These are phyloP conservation scores for Stachybotrys chlorohalonatus DNA, from an alignment of 2,329 filamentous ascomycete species.

Conservation along the genomic window DNA sequence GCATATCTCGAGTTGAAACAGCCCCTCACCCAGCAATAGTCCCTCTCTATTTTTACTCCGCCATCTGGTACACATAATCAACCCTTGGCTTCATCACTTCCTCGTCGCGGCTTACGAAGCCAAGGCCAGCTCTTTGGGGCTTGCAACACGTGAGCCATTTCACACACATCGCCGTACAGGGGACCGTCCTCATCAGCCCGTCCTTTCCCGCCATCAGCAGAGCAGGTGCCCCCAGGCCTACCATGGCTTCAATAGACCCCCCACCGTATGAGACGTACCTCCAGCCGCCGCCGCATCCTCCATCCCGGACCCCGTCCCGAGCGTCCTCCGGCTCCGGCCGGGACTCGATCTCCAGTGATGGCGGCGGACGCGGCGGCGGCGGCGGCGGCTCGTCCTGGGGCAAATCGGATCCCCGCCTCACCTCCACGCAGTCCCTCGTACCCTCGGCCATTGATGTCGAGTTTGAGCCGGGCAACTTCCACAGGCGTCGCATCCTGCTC, in stretches of 20 bases:
- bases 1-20: too few species aligned
- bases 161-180: background rate
- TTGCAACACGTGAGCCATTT: background rate
- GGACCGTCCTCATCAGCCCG: background rate
- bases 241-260: background rate
- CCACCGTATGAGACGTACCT: background rate
- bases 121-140: background rate
- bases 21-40: too few species aligned
- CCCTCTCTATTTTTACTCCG: too few species aligned
- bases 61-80: background rate
- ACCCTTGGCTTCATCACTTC: background rate
- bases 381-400: background rate
- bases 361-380: too few species aligned
- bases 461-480: conserved; percentile 11
- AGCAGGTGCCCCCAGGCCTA: background rate
- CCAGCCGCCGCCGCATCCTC: conserved; percentile 5
- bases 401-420: conserved; percentile 33
- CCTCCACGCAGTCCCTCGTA: conserved; percentile 36
- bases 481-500: conserved; percentile 49
- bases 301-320: background rate
- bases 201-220: background rate
- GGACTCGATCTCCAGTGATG: background rate
- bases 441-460: conserved; percentile 11
- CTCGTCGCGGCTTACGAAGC: background rate
- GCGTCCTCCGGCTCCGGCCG: background rate